Conservation (phyloP, 306 rosid species). For the Alnus rubra region DNA sequence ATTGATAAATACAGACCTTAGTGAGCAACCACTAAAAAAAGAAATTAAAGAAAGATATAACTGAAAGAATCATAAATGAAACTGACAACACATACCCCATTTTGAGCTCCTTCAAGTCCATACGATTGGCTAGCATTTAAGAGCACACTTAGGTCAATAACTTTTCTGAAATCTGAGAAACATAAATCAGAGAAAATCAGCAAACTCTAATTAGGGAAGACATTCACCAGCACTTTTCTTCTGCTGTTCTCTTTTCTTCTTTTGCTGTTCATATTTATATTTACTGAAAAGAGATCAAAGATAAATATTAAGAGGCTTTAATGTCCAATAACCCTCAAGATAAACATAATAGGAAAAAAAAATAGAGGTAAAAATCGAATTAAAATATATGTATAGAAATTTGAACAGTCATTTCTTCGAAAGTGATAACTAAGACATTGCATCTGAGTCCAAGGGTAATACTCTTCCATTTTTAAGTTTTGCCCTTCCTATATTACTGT, state of each 20-base stretch:
- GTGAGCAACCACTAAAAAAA: conserved; percentile 3
- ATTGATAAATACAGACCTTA: background rate
- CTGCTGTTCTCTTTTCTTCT: conserved; percentile 93
- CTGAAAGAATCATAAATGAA: conserved; percentile 13
- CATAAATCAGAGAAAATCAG: conserved; percentile 35
- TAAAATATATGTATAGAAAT: background rate
- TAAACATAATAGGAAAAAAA: background rate
- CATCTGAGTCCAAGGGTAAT: background rate
- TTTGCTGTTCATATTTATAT: conserved; percentile 83
- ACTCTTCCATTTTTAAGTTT: background rate
- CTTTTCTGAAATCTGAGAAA: conserved; percentile 35
- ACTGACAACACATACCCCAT: conserved; percentile 71
- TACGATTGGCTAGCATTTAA: conserved; percentile 80
- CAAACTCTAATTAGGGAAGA: conserved; percentile 32
- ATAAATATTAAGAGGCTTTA: conserved; percentile 24
- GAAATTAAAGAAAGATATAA: conserved; percentile 21
- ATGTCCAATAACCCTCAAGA: conserved; percentile 4
- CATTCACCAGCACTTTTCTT: conserved; percentile 96
- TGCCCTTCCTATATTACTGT: background rate
- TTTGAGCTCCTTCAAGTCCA: conserved; percentile 98
- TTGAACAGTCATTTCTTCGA: background rate
- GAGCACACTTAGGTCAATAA: conserved; percentile 48
- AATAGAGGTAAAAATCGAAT: conserved; percentile 7
- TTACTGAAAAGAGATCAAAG: conserved; percentile 61
- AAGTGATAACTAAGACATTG: background rate